Evolutionary conservation across 495 filamentous ascomycete genomes (phyloP), one percentile per base, ranked within the genome.

Genomic region (Penicillium ucsense): DNA sequence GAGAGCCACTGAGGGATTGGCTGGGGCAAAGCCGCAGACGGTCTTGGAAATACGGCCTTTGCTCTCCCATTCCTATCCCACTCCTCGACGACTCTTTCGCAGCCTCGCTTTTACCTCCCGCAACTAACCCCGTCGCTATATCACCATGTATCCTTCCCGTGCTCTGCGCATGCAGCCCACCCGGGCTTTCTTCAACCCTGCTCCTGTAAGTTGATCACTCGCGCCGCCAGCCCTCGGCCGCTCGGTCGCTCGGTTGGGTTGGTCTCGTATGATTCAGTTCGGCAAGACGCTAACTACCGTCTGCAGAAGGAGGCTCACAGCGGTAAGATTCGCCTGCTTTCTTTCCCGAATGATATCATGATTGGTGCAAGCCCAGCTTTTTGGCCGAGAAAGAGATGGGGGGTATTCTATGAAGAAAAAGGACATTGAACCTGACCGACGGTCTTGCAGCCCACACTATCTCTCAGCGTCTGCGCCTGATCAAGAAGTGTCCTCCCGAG

Each of bases 401-500:
- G 20, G 20, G 20, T 20, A 20, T 20, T 20, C 20, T 20, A 20
- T 20, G 20, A 20, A 20, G 38, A 8, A 28, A 38, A 11, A n/a
- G 11, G 43, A 33, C 29, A 51, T 47, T 52, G 48, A 54, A 57
- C 62, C 20, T 75, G 53, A 73, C 60, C 45, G 46, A 30, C 52
- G 38, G 53, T 20, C 44, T 28, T 54, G 33, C 57, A 98, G 92
- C 88, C 63, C 92, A 97, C 75, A 97, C 92, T 49, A 84, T 99
- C 71, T 96, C 92, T 40, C 92, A 99, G 74, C 85, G 94, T 57
- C 75, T 99, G 51, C 84, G 92, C 58, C 79, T 76, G 52, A 71
- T 96, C 50, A 88, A 85, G 79, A 81, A 80, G 73, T 82, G 95
- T 62, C 92, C 92, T 50, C 82, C 90, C 42, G 92, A 99, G 77